A percentile compares a stretch with the other conserved stretches of the same genome.
These are phyloP conservation scores for Melocanna baccifera DNA, from an alignment of 176 grass and related monocot genomes.

Conservation along the genomic window DNA sequence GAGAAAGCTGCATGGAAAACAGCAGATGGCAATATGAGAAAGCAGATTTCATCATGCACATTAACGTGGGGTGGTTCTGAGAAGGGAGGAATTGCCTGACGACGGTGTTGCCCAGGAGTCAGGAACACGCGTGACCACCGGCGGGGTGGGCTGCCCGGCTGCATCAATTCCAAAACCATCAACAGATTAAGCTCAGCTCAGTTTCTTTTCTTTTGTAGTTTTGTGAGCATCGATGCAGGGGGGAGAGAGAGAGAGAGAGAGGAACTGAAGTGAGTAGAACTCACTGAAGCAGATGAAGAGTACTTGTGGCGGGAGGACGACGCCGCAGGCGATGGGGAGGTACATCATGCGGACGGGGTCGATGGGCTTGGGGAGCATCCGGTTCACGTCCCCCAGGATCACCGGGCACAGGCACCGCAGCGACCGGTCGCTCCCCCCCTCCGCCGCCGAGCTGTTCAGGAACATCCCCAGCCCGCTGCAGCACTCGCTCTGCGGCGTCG, in stretches of 20 bases:
- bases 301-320: conserved; percentile 40
- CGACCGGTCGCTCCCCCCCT: neutral
- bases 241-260: neutral
- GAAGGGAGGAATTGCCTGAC: conserved; percentile 11
- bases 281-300: conserved; percentile 52
- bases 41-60: neutral
- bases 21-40: neutral
- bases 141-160: conserved; percentile 33
- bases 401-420: conserved; percentile 49
- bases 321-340: conserved; percentile 44
- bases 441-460: conserved; percentile 22
- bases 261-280: neutral
- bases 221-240: neutral
- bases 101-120: conserved; percentile 28
- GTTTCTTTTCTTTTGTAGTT: neutral
- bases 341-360: conserved; percentile 53
- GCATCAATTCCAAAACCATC: neutral
- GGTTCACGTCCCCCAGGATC: conserved; percentile 50
- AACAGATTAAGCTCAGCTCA: neutral
- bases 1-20: neutral
- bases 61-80: neutral
- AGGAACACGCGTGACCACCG: conserved; percentile 28
- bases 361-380: conserved; percentile 40
- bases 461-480: conserved; percentile 28
- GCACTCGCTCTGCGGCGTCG: conserved; percentile 46